These are phyloP conservation scores for Acacia confusa DNA, from an alignment of 306 rosid species.

Conservation along the genomic window DNA sequence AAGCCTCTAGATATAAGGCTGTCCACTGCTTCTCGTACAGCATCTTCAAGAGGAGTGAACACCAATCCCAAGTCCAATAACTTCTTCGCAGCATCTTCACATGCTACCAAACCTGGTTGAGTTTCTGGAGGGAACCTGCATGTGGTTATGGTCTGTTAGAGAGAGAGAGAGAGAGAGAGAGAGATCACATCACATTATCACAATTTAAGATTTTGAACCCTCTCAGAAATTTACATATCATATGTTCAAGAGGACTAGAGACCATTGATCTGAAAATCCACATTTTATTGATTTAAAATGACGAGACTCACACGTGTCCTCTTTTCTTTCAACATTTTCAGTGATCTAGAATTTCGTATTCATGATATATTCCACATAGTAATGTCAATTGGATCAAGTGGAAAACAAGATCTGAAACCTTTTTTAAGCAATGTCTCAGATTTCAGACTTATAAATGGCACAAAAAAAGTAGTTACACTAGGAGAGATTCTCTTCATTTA, in stretches of 20 bases:
- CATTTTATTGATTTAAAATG: neutral
- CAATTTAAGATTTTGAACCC: conserved; percentile 1
- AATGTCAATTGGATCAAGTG: neutral
- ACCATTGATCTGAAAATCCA: neutral
- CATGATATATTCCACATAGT: neutral
- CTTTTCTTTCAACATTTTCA: neutral
- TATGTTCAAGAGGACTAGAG: neutral
- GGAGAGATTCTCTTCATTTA: neutral
- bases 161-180: conserved; percentile 32
- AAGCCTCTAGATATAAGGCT: conserved; percentile 69
- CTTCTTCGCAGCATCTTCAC: conserved; percentile 72
- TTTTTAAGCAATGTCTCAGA: neutral
- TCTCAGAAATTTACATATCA: neutral
- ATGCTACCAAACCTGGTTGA: conserved; percentile 66
- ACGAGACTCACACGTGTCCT: neutral
- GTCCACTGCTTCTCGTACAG: conserved; percentile 64
- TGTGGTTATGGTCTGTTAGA: conserved; percentile 7
- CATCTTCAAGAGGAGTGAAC: conserved; percentile 73
- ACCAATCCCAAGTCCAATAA: conserved; percentile 65
- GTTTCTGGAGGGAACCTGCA: conserved; percentile 74
- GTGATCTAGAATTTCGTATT: neutral
- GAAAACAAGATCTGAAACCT: neutral
- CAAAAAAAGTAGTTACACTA: neutral
- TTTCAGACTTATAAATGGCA: neutral
- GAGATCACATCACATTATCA: neutral